Evolutionary conservation across 805 yeast species (phyloP).

Genomic region (Candida sanyiensis): DNA sequence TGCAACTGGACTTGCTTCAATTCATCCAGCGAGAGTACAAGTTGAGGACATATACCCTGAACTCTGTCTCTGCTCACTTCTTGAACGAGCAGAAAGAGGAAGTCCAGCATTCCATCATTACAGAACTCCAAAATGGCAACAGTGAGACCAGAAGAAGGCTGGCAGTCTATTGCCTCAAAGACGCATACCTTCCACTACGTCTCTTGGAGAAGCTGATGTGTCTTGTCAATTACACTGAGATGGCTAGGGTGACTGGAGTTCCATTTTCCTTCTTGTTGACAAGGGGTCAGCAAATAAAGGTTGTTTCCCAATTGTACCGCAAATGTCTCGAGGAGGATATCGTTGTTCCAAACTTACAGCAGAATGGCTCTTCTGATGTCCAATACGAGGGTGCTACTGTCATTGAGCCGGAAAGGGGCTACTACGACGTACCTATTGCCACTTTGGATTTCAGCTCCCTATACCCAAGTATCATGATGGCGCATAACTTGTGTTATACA

Average conservation of each 20-base stretch:
- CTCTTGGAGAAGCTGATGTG: conserved; percentile 92
- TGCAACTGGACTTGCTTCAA: conserved; percentile 90
- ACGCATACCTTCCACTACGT: conserved; percentile 87
- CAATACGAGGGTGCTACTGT: conserved; percentile 98
- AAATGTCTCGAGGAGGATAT: conserved; percentile 84
- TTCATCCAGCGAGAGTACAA: conserved; percentile 93
- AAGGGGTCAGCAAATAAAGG: conserved; percentile 97
- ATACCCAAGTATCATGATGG: conserved; percentile 99
- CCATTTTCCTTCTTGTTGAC: conserved; percentile 85
- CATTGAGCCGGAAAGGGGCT: conserved; percentile 93
- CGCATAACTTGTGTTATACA: conserved; percentile 94
- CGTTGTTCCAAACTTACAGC: conserved; percentile 84
- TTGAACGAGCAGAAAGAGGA: conserved; percentile 96
- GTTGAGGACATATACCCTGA: conserved; percentile 87
- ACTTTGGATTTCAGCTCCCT: conserved; percentile 95
- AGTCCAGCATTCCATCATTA: conserved; percentile 94
- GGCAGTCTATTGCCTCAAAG: conserved; percentile 96
- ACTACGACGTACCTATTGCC: conserved; percentile 95
- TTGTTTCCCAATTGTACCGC: conserved; percentile 88
- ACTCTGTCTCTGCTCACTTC: conserved; percentile 92
- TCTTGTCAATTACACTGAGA: conserved; percentile 92
- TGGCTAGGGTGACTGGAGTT: conserved; percentile 99
- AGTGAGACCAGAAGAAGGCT: conserved; percentile 89
- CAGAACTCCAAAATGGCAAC: conserved; percentile 88
- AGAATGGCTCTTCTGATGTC: conserved; percentile 76